These are phyloP conservation scores for Yamadazyma triangularis DNA, from an alignment of 1,139 yeast genomes.

Conservation along the genomic window DNA sequence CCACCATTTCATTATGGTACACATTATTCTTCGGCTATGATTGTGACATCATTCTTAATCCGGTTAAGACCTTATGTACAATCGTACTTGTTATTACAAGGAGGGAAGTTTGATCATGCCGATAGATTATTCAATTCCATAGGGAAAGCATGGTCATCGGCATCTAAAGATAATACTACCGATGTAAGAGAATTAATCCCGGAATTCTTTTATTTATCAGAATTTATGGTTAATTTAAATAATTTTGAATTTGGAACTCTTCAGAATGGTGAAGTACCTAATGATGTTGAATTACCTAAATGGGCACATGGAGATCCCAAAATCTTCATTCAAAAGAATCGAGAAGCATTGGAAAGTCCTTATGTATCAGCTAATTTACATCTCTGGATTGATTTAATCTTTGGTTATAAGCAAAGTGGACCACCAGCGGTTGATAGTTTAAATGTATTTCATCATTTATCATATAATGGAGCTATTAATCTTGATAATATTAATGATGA, in stretches of 20 bases:
- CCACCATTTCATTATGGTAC: conserved; percentile 91
- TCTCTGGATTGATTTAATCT: conserved; percentile 78
- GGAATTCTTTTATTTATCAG: conserved; percentile 78
- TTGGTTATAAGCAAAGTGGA: conserved; percentile 78
- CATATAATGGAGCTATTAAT: conserved; percentile 79
- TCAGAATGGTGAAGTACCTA: conserved; percentile 57
- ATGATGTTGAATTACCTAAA: conserved; percentile 66
- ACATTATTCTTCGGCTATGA: conserved; percentile 90
- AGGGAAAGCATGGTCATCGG: conserved; percentile 72
- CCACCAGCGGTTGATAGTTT: conserved; percentile 56
- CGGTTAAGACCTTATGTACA: conserved; percentile 76
- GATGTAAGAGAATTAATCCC: conserved; percentile 86
- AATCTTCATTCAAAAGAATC: conserved; percentile 63
- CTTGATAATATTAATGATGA: conserved; percentile 69
- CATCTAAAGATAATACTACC: conserved; percentile 72
- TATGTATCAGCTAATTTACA: conserved; percentile 72
- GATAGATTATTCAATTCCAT: conserved; percentile 74
- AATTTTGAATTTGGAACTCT: conserved; percentile 62
- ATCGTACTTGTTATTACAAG: conserved; percentile 72
- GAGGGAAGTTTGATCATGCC: conserved; percentile 84
- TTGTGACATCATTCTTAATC: conserved; percentile 73
- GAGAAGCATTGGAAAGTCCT: conserved; percentile 79
- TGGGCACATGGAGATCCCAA: conserved; percentile 81
- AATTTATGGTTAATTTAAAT: conserved; percentile 61
- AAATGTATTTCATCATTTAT: conserved; percentile 76